Percentiles rank a stretch among this genome's conserved stretches.
These are phyloP conservation scores for Rhizopogon roseolus DNA, from an alignment of 768 basidiomycete genomes.

Conservation along the genomic window DNA sequence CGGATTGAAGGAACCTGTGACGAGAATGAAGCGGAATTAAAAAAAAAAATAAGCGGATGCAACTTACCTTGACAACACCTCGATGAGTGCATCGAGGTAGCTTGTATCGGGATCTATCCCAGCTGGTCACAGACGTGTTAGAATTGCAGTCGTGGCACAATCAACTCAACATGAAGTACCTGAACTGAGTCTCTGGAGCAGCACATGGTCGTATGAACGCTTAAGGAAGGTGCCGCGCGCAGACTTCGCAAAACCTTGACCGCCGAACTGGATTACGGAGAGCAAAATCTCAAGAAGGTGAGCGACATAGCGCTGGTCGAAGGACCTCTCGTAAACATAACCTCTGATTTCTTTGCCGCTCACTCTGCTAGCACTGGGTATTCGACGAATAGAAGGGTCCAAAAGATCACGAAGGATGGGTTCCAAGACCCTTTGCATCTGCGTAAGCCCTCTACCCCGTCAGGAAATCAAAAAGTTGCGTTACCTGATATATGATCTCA, in stretches of 20 bases:
- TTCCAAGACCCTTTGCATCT: conserved; percentile 68
- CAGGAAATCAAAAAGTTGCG: not conserved
- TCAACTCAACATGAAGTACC: conserved; percentile 32
- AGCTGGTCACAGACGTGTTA: conserved; percentile 14
- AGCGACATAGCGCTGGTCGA: conserved; percentile 70
- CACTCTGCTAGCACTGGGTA: conserved; percentile 43
- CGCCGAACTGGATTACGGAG: conserved; percentile 80
- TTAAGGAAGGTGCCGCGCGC: conserved; percentile 60
- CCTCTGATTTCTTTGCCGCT: conserved; percentile 63
- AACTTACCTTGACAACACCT: conserved; percentile 68
- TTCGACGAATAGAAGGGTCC: conserved; percentile 61
- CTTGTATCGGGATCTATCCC: conserved; percentile 49
- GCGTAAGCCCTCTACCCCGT: not conserved
- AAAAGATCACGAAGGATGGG: conserved; percentile 77
- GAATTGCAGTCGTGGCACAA: conserved; percentile 2
- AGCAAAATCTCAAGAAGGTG: conserved; percentile 77
- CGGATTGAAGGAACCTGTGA: conserved; percentile 70
- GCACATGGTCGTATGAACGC: conserved; percentile 57
- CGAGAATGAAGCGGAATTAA: not conserved
- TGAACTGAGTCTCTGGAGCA: conserved; percentile 56
- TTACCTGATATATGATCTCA: conserved; percentile 88
- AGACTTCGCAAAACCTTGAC: conserved; percentile 79
- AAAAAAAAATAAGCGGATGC: not conserved
- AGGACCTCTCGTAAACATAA: conserved; percentile 65
- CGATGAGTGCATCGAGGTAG: conserved; percentile 76